phyloP scores from a whole-genome alignment of 164 flowering plant genomes.

The Macadamia integrifolia region DNA sequence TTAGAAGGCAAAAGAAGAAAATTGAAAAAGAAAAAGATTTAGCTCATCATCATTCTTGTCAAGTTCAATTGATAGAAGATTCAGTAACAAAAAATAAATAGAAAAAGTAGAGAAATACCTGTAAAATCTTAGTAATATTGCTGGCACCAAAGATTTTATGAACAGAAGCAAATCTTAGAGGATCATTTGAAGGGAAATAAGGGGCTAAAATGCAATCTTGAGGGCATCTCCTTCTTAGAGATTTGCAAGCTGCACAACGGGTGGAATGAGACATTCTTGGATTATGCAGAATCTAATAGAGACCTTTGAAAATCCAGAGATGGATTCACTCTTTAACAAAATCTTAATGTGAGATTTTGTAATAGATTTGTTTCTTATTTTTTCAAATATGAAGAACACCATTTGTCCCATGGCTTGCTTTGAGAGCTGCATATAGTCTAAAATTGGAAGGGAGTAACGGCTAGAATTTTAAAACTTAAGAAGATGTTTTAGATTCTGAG shows the following conservation, averaged over 20 bases:
- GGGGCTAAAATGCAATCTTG: conserved; percentile 29
- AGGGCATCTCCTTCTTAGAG: conserved; percentile 23
- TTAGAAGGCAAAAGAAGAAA: too few relatives aligned
- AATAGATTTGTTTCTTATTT: background rate
- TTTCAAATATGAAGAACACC: background rate
- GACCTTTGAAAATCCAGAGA: conserved; percentile 8
- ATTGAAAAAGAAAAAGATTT: too few relatives aligned
- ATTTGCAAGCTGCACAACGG: conserved; percentile 31
- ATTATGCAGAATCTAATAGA: conserved; percentile 5
- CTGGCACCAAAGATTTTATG: conserved; percentile 33
- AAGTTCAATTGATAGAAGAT: too few relatives aligned
- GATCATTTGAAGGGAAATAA: conserved; percentile 25
- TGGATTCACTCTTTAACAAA: background rate
- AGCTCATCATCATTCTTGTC: too few relatives aligned
- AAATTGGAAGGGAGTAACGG: too few relatives aligned
- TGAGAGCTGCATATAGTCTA: too few relatives aligned
- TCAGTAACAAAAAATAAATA: too few relatives aligned
- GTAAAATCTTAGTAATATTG: conserved; percentile 23
- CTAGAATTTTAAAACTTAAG: background rate
- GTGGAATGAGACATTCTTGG: conserved; percentile 15
- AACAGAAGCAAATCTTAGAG: conserved; percentile 26
- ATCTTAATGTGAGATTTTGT: conserved; percentile 5
- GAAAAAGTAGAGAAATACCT: conserved; percentile 8
- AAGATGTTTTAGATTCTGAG: background rate
- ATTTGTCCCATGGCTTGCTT: too few relatives aligned